Evolutionary conservation across 1,139 yeast genomes (phyloP).

Genomic region (Blastobotrys capitulatus): DNA sequence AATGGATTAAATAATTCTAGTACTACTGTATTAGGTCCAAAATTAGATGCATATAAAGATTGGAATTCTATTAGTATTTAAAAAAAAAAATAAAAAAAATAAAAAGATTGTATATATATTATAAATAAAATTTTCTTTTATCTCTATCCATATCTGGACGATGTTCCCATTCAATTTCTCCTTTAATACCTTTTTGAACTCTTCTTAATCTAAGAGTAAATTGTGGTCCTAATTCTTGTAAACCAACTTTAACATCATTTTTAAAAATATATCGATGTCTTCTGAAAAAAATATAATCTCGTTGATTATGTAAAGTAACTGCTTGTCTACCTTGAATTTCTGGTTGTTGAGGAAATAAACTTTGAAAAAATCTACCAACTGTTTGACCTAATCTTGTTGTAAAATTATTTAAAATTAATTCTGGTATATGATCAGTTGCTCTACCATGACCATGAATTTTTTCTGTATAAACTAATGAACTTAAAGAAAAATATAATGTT

Average conservation of each 20-base stretch:
- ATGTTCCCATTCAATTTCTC: conserved; percentile 95
- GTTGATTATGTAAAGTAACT: conserved; percentile 88
- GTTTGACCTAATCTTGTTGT: conserved; percentile 88
- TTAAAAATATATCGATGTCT: conserved; percentile 88
- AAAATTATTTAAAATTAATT: conserved; percentile 84
- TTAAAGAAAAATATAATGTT: conserved; percentile 79
- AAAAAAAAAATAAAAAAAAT: not conserved
- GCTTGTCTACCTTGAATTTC: conserved; percentile 95
- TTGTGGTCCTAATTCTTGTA: conserved; percentile 95
- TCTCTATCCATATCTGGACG: conserved; percentile 95
- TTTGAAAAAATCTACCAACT: conserved; percentile 85
- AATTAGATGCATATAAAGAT: conserved; percentile 34
- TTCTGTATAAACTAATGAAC: conserved; percentile 55
- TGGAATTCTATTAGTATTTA: conserved; percentile 15
- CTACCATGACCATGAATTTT: conserved; percentile 79
- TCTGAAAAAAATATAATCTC: conserved; percentile 92
- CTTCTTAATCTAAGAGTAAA: conserved; percentile 85
- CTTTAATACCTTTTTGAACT: conserved; percentile 84
- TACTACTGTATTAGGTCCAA: conserved; percentile 52
- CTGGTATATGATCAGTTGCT: conserved; percentile 88
- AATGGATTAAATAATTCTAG: conserved; percentile 25
- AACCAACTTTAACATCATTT: conserved; percentile 86
- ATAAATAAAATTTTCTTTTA: conserved; percentile 84
- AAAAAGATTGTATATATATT: conserved; percentile 13
- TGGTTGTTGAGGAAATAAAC: conserved; percentile 87